Evolutionary conservation across 2,329 filamentous ascomycete species (phyloP).

Genomic region (Atkinsonella texensis): DNA sequence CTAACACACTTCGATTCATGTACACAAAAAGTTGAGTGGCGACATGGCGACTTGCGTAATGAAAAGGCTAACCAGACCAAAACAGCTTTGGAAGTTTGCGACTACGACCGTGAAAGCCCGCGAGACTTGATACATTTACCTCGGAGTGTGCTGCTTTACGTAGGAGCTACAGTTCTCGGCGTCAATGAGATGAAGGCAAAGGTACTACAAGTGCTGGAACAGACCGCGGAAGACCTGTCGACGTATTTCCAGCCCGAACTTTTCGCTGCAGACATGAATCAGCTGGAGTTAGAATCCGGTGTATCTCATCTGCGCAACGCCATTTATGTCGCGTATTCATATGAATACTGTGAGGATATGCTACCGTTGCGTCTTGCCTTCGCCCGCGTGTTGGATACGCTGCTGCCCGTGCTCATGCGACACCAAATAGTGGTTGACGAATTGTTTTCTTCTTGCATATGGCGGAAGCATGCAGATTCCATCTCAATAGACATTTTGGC

Average conservation of each 20-base stretch:
- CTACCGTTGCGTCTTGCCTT: slow-evolving; percentile 20
- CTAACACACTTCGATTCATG: slow-evolving; percentile 22
- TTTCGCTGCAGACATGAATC: slow-evolving; percentile 9
- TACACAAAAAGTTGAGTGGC: slow-evolving; percentile 21
- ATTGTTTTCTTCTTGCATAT: slow-evolving; percentile 13
- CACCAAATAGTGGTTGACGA: slow-evolving; percentile 12
- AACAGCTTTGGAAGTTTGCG: slow-evolving; percentile 10
- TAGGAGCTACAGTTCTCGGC: slow-evolving; percentile 18
- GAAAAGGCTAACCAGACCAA: background rate
- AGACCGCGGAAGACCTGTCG: slow-evolving; percentile 14
- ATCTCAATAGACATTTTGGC: slow-evolving; percentile 16
- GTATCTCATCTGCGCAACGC: slow-evolving; percentile 17
- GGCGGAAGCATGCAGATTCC: slow-evolving; percentile 13
- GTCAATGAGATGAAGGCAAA: slow-evolving; percentile 16
- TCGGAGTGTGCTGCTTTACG: slow-evolving; percentile 21
- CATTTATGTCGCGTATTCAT: slow-evolving; percentile 16
- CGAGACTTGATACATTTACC: slow-evolving; percentile 19
- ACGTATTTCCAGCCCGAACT: slow-evolving; percentile 10
- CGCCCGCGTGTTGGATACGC: slow-evolving; percentile 17
- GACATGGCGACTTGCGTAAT: background rate
- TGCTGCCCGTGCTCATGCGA: slow-evolving; percentile 13
- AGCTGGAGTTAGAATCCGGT: slow-evolving; percentile 12
- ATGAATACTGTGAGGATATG: slow-evolving; percentile 14
- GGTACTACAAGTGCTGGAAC: slow-evolving; percentile 17
- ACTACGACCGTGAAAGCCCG: slow-evolving; percentile 12